Percentiles rank a stretch among this genome's conserved stretches.
These are phyloP conservation scores for Angomonas deanei DNA, from an alignment of 208 protist species.

Conservation along the genomic window DNA sequence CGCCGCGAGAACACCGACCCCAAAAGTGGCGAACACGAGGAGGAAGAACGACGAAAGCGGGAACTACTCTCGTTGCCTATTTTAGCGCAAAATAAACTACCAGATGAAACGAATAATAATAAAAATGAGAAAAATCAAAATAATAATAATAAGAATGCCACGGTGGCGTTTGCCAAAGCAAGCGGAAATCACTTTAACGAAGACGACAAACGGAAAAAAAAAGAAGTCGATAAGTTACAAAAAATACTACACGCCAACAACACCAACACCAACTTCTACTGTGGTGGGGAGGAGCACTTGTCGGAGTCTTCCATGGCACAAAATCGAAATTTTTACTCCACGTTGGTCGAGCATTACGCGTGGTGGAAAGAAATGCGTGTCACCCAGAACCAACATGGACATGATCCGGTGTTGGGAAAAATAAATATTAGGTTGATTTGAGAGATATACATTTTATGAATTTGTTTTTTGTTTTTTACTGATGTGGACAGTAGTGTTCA, in stretches of 20 bases:
- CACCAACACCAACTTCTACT: conserved; percentile 21
- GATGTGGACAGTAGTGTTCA: neutral
- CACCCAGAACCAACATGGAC: no score
- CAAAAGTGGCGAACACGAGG: neutral
- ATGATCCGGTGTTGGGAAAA: no score
- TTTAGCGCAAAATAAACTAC: no score
- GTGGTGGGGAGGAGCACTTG: conserved; percentile 36
- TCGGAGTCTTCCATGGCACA: conserved; percentile 17
- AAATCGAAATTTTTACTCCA: conserved; percentile 19
- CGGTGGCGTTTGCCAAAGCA: neutral
- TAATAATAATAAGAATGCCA: neutral
- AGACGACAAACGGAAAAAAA: no score
- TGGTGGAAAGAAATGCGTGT: conserved; percentile 38
- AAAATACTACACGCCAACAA: no score
- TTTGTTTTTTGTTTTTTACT: no score
- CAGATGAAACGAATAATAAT: neutral
- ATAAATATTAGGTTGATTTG: conserved; percentile 5
- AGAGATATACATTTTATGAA: neutral
- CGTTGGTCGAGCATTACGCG: conserved; percentile 25
- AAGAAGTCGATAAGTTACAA: no score
- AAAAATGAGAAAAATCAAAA: neutral
- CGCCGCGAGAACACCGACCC: no score
- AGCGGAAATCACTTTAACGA: neutral
- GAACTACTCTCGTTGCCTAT: no score
- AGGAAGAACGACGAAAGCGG: neutral